Percentiles rank a stretch among this genome's conserved stretches.
These are phyloP conservation scores for Pseudofabraea citricarpa DNA, from an alignment of 2,329 filamentous ascomycete species.

Conservation along the genomic window DNA sequence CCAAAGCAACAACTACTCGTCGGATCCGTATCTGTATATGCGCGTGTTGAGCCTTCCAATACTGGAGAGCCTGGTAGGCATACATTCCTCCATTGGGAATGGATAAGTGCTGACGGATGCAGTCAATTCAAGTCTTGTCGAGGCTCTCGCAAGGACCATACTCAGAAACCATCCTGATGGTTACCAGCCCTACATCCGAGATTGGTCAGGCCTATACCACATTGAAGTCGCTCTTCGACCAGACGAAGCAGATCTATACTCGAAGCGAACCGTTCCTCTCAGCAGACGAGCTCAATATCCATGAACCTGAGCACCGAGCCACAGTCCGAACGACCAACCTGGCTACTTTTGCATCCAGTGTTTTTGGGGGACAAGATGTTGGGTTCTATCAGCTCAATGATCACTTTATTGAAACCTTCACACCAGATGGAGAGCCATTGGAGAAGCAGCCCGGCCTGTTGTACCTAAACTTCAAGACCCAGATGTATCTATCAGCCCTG, in stretches of 20 bases:
- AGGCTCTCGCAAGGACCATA: conserved; percentile 52
- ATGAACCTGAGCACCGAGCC: conserved; percentile 47
- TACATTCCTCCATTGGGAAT: no score
- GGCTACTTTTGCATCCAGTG: conserved; percentile 58
- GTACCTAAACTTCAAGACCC: conserved; percentile 61
- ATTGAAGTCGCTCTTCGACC: conserved; percentile 57
- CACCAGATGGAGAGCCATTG: conserved; percentile 51
- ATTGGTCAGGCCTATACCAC: conserved; percentile 57
- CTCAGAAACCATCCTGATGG: conserved; percentile 50
- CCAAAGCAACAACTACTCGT: conserved; percentile 4
- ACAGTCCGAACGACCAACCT: conserved; percentile 60
- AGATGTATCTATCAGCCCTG: conserved; percentile 59
- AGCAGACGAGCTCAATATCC: conserved; percentile 45
- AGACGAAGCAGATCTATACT: conserved; percentile 58
- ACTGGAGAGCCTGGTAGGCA: conserved; percentile 54
- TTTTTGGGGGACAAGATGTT: conserved; percentile 60
- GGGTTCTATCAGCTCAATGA: conserved; percentile 60
- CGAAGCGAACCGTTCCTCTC: conserved; percentile 46
- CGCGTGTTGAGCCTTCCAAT: conserved; percentile 57
- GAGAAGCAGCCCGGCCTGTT: conserved; percentile 56
- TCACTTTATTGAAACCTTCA: conserved; percentile 59
- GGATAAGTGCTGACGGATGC: conserved; percentile 11
- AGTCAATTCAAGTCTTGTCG: conserved; percentile 55
- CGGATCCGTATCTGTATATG: conserved; percentile 30
- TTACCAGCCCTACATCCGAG: conserved; percentile 48